Evolutionary conservation across 2,329 filamentous ascomycete species (phyloP).

Genomic region (Trichoderma sp.): DNA sequence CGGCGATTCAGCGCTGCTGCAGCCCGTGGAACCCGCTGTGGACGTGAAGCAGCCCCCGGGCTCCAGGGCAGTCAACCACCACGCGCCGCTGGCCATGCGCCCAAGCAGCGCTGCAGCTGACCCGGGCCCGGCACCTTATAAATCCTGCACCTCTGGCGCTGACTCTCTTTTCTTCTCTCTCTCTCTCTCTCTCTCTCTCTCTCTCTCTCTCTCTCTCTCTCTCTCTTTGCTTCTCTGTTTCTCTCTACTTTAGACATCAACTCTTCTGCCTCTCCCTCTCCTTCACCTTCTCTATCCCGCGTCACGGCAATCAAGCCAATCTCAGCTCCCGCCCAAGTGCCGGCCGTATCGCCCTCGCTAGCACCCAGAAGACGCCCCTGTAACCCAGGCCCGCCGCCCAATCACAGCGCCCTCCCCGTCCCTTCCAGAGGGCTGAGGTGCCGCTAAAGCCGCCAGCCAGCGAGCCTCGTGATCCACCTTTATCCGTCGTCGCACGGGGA

Average conservation of each 20-base stretch:
- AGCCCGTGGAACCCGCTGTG: not conserved
- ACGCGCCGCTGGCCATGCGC: not conserved
- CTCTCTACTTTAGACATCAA: not conserved
- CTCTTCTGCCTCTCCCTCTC: not conserved
- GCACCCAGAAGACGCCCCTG: not conserved
- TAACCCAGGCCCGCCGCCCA: conserved; percentile 7
- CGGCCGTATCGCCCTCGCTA: not conserved
- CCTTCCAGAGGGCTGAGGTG: conserved; percentile 17
- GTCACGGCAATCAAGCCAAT: not conserved
- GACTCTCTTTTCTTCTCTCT: not conserved
- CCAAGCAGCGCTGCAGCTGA: not conserved
- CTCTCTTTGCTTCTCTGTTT: not conserved
- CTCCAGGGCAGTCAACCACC: not conserved
- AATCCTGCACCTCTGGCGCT: not conserved
- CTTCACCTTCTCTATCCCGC: not conserved
- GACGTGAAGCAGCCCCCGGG: too few relatives aligned
- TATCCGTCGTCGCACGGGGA: conserved; percentile 23
- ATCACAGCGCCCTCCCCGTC: conserved; percentile 11
- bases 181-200: not conserved
- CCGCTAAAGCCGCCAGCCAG: conserved; percentile 16
- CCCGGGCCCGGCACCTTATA: not conserved
- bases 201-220: not conserved
- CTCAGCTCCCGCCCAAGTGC: not conserved
- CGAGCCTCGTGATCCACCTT: conserved; percentile 27
- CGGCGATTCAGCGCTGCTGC: not conserved